phyloP scores from a whole-genome alignment of 805 yeast species.

The Diddensiella caesifluorescens region DNA sequence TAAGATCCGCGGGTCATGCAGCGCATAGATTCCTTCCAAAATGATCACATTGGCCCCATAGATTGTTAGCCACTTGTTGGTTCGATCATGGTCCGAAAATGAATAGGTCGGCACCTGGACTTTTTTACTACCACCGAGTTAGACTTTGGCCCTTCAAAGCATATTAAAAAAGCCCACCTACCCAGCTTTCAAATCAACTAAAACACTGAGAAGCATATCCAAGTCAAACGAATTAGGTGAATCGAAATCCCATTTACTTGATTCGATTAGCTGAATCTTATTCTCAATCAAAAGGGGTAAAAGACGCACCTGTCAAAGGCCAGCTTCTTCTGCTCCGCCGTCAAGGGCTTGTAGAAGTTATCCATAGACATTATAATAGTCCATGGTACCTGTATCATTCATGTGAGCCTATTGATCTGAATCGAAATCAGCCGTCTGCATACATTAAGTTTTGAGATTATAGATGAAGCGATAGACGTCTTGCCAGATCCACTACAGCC shows the following conservation, averaged over 20 bases:
- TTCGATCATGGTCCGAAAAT: conserved; percentile 54
- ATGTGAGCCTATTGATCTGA: neutral
- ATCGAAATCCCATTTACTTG: conserved; percentile 77
- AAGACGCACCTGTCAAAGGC: conserved; percentile 49
- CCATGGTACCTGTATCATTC: conserved; percentile 75
- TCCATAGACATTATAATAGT: conserved; percentile 85
- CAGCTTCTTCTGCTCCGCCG: conserved; percentile 48
- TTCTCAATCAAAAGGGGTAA: neutral
- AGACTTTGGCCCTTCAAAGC: neutral
- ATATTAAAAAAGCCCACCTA: conserved; percentile 1
- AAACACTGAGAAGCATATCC: conserved; percentile 60
- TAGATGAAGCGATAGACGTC: conserved; percentile 81
- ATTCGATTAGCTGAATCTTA: neutral
- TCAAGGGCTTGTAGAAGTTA: conserved; percentile 80
- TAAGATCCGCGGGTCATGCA: conserved; percentile 63
- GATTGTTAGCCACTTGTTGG: conserved; percentile 63
- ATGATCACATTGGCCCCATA: conserved; percentile 94
- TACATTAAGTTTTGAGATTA: conserved; percentile 57
- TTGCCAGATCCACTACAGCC: conserved; percentile 82
- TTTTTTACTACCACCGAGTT: conserved; percentile 27
- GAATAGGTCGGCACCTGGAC: conserved; percentile 68
- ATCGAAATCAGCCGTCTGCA: neutral
- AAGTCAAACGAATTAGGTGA: conserved; percentile 79
- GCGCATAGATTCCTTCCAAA: conserved; percentile 84
- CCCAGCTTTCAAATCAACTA: conserved; percentile 67